Percentiles rank a stretch among this genome's conserved stretches.
Conservation (phyloP, 2,329 filamentous ascomycete species). For the Lachnellula subtilissima region DNA sequence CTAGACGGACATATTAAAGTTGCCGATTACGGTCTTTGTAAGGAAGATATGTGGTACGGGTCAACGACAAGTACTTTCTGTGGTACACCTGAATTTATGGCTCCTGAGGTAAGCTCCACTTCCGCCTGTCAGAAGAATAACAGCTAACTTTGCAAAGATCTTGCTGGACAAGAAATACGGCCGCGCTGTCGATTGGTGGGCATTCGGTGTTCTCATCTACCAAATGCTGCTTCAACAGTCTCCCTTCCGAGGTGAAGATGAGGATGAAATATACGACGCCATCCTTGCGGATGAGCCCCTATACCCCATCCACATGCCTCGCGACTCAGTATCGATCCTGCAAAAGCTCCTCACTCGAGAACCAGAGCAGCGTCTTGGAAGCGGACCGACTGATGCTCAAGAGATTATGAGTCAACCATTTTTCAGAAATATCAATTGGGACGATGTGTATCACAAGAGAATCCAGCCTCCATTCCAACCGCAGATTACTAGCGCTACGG, state of each 20-base stretch:
- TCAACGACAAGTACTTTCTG: slow-evolving; percentile 97
- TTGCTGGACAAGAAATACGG: slow-evolving; percentile 97
- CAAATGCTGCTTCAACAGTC: slow-evolving; percentile 99
- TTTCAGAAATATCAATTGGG: slow-evolving; percentile 97
- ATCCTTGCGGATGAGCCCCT: slow-evolving; percentile 96
- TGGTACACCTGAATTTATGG: slow-evolving; percentile 99
- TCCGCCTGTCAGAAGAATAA: slow-evolving; percentile 86
- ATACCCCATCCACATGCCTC: slow-evolving; percentile 97
- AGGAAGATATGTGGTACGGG: slow-evolving; percentile 99
- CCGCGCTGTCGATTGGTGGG: slow-evolving; percentile 98
- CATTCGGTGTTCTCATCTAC: slow-evolving; percentile 97
- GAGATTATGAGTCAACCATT: slow-evolving; percentile 99
- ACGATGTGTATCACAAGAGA: slow-evolving; percentile 95
- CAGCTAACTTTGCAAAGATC: slow-evolving; percentile 55
- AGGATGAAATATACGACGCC: slow-evolving; percentile 98
- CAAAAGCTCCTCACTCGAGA: slow-evolving; percentile 96
- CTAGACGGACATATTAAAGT: slow-evolving; percentile 98
- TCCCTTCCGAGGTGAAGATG: slow-evolving; percentile 96
- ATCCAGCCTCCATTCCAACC: slow-evolving; percentile 86
- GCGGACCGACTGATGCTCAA: slow-evolving; percentile 92
- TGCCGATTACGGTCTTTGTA: slow-evolving; percentile 96
- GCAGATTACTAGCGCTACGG: slow-evolving; percentile 82
- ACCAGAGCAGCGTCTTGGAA: slow-evolving; percentile 86
- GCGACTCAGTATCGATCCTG: slow-evolving; percentile 93
- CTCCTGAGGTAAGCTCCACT: slow-evolving; percentile 70